Evolutionary conservation across 176 grass and related monocot genomes (phyloP).

Genomic region (Oryza punctata): DNA sequence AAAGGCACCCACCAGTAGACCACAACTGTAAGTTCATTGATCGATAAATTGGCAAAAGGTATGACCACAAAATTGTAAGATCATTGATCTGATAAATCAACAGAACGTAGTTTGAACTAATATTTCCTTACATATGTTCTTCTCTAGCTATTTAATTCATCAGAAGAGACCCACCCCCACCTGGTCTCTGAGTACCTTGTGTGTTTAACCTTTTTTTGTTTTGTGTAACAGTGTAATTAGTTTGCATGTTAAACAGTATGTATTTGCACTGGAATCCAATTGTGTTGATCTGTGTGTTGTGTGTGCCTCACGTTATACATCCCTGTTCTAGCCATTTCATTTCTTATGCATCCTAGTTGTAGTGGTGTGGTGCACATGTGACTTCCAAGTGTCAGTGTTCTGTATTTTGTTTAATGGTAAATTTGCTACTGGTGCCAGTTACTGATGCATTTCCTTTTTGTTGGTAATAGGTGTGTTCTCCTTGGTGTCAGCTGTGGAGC

Average conservation of each 20-base stretch:
- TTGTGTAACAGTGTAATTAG: neutral
- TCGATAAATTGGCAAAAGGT: neutral
- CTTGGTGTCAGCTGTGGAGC: conserved; percentile 69
- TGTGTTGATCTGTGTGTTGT: neutral
- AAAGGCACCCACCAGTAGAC: neutral
- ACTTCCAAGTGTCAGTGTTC: neutral
- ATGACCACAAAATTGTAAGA: neutral
- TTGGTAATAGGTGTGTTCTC: conserved; percentile 61
- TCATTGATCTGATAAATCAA: neutral
- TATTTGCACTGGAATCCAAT: neutral
- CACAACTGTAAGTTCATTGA: neutral
- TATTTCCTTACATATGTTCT: neutral
- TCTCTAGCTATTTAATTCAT: neutral
- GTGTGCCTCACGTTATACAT: neutral
- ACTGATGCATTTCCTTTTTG: neutral
- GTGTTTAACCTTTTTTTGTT: neutral
- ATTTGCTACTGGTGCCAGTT: neutral
- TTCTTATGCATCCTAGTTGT: neutral
- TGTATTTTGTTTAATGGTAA: neutral
- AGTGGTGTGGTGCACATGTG: neutral
- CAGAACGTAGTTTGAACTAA: neutral
- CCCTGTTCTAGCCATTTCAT: neutral
- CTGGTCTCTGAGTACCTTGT: neutral
- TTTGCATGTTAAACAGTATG: neutral
- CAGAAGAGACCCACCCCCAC: neutral